These are phyloP conservation scores for Eucalyptus microcorys DNA, from an alignment of 345 rosid genomes.

Conservation along the genomic window DNA sequence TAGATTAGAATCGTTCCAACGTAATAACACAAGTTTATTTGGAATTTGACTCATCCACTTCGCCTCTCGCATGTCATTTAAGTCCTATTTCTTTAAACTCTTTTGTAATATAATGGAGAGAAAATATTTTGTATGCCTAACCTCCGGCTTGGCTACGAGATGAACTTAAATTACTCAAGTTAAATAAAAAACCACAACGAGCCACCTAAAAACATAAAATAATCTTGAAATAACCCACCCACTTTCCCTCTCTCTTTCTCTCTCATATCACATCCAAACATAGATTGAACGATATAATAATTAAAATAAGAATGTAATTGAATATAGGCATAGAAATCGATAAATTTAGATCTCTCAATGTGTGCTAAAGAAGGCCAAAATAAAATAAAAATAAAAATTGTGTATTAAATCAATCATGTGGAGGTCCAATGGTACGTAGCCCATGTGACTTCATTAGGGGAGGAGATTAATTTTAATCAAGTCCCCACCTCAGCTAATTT, in stretches of 20 bases:
- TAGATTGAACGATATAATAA: background rate
- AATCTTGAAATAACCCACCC: background rate
- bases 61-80: background rate
- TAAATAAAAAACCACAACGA: background rate
- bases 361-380: background rate
- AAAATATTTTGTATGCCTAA: background rate
- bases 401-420: slow-evolving; percentile 1
- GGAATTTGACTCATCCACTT: background rate
- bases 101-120: background rate
- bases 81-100: background rate
- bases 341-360: background rate
- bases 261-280: background rate
- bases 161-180: background rate
- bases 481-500: background rate
- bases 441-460: slow-evolving; percentile 48
- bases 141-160: background rate
- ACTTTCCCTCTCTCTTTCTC: background rate
- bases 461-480: background rate
- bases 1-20: background rate
- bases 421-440: slow-evolving; percentile 29
- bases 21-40: background rate
- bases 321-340: background rate
- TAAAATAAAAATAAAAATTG: background rate
- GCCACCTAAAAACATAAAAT: background rate
- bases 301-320: background rate